Percentiles rank a stretch among this genome's conserved stretches.
Conservation (phyloP, 306 rosid genomes). For the Cotoneaster glaucophyllus region DNA sequence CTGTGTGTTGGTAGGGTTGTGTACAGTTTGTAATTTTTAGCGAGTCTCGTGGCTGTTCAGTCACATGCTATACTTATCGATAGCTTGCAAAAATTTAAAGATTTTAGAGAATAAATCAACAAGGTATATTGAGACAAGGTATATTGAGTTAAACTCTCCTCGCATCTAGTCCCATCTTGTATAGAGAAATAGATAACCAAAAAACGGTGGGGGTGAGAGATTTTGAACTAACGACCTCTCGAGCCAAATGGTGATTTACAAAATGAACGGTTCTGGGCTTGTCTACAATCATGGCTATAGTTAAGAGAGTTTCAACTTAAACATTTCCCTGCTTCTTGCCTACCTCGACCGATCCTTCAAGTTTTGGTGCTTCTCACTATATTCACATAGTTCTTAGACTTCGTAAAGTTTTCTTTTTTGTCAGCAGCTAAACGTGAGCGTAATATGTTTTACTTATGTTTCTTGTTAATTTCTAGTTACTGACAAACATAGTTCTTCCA, state of each 20-base stretch:
- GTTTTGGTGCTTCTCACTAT: background rate
- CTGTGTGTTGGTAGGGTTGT: background rate
- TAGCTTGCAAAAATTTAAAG: background rate
- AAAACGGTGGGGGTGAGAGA: background rate
- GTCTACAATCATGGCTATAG: background rate
- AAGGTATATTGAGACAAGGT: background rate
- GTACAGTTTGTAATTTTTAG: background rate
- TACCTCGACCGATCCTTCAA: too few species aligned
- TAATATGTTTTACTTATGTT: slow-evolving; percentile 4
- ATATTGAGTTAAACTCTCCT: background rate
- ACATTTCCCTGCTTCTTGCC: too few species aligned
- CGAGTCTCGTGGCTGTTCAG: background rate
- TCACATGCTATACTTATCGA: too few species aligned
- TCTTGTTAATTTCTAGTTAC: slow-evolving; percentile 1
- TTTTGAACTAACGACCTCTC: background rate
- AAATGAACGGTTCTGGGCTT: background rate
- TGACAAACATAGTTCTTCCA: slow-evolving; percentile 38
- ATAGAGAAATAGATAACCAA: background rate
- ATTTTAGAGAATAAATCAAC: background rate
- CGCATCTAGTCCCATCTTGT: background rate
- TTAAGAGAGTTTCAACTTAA: too few species aligned
- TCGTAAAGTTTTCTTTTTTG: background rate
- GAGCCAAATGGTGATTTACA: background rate
- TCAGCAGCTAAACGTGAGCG: slow-evolving; percentile 2
- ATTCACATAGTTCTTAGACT: background rate